Base-by-base conservation (phyloP, 2,329 filamentous ascomycete species). In the Gliomastix tumulicola region DNA sequence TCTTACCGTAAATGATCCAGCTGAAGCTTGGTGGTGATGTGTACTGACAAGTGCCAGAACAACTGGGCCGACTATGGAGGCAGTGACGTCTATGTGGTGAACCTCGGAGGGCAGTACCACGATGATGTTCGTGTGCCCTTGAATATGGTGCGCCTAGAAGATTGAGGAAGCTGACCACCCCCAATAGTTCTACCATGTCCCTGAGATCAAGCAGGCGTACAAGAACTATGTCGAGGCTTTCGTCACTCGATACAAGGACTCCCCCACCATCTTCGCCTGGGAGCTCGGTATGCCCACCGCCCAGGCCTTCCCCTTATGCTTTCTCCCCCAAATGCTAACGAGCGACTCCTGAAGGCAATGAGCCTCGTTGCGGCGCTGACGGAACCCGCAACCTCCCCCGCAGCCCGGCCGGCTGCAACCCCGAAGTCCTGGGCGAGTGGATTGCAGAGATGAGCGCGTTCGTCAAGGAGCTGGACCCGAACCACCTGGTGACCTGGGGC, bases 231-330 rank as follows among this genome's bases (percentile, higher is more conserved):
- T 84, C 49, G 61, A 69, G 34, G 60, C 64, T 1, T 66, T 84
- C 7, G 69, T 84, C 3, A 69, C 57, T 16, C 65, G 79, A 10
- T 84, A 82, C 57, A 69, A 62, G 32, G 60, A 66, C 42, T 80
- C 74, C 0, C 57, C 71, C 0, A 69, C 79, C 0, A 68, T 84
- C 32, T 75, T 84, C 44, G 76, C 77, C 0, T 84, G 80, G 80
- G 79, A 84, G 48, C 60, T 84, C 3, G 17, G 25, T 3, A n/a
- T n/a, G n/a, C n/a, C n/a, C n/a, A n/a, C n/a, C n/a, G n/a, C n/a
- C n/a, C n/a, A n/a, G n/a, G n/a, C n/a, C n/a, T n/a, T n/a, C n/a
- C n/a, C n/a, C n/a, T n/a, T n/a, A n/a, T n/a, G n/a, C n/a, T n/a
- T n/a, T n/a, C n/a, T n/a, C n/a, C n/a, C n/a, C n/a, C n/a, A n/a